Percentiles rank a stretch among this genome's conserved stretches.
Conservation (phyloP, 306 rosid species). For the Inga laurina region DNA sequence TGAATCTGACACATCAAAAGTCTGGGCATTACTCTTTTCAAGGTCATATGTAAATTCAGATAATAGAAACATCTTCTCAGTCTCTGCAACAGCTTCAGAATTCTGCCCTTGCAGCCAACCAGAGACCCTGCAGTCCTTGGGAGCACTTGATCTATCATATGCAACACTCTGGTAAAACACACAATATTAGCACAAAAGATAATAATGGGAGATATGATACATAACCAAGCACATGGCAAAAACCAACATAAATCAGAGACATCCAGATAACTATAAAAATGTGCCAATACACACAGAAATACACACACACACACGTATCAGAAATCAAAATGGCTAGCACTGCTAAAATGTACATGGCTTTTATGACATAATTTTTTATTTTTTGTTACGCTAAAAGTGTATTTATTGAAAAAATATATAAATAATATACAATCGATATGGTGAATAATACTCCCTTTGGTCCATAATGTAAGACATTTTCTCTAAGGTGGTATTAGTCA, state of each 20-base stretch:
- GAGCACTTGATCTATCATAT: conserved; percentile 86
- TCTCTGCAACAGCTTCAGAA: conserved; percentile 36
- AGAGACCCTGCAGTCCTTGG: conserved; percentile 82
- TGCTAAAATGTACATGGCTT: neutral
- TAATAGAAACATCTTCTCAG: conserved; percentile 53
- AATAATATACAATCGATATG: no score
- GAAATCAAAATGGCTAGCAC: neutral
- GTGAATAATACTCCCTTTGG: no score
- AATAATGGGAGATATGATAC: neutral
- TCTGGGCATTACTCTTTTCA: conserved; percentile 95
- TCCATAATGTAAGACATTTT: no score
- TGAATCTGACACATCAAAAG: conserved; percentile 56
- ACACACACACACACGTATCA: neutral
- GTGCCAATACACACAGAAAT: neutral
- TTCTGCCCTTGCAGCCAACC: conserved; percentile 75
- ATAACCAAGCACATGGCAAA: neutral
- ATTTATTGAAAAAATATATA: no score
- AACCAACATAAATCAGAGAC: neutral
- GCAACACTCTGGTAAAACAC: conserved; percentile 74
- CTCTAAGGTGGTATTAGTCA: no score
- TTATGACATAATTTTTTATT: no score
- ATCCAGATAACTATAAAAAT: neutral
- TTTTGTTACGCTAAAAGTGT: no score
- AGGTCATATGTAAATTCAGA: conserved; percentile 79
- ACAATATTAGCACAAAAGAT: conserved; percentile 19